Conservation (phyloP, 2,329 filamentous ascomycete species). For the Neopestalotiopsis sp. region DNA sequence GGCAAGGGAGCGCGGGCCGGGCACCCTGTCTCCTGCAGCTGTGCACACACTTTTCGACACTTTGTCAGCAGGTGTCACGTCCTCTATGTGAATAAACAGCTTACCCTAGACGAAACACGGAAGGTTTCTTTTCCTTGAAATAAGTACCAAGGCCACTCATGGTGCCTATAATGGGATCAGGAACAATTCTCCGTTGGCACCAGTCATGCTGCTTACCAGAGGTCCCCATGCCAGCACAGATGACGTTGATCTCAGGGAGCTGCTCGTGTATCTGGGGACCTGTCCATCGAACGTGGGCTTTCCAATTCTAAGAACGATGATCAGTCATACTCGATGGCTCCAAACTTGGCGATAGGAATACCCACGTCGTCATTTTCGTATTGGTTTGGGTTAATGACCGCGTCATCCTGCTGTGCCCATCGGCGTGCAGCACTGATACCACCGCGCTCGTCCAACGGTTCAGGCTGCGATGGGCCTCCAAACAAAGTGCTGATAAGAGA, state of each 20-base stretch:
- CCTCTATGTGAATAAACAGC: constrained; percentile 15
- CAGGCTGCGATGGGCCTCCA: constrained; percentile 63
- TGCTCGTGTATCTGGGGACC: constrained; percentile 63
- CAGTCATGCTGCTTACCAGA: constrained; percentile 49
- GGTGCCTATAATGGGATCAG: constrained; percentile 34
- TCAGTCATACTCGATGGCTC: not conserved
- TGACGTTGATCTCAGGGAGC: constrained; percentile 59
- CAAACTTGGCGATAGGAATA: not conserved
- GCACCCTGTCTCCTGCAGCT: constrained; percentile 60
- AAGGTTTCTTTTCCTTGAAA: constrained; percentile 56
- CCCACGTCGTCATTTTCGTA: constrained; percentile 56
- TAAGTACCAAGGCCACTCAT: constrained; percentile 57
- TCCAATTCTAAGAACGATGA: constrained; percentile 50
- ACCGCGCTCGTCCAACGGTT: constrained; percentile 58
- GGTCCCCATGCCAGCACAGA: constrained; percentile 64
- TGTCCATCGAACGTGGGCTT: constrained; percentile 63
- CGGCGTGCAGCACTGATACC: constrained; percentile 55
- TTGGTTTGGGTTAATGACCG: constrained; percentile 59
- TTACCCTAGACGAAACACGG: constrained; percentile 43
- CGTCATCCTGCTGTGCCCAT: constrained; percentile 46
- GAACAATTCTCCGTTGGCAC: constrained; percentile 11
- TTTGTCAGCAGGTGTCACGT: not conserved
- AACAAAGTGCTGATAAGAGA: constrained; percentile 51
- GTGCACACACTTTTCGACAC: constrained; percentile 55
- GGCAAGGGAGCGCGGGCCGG: constrained; percentile 60